Evolutionary conservation across 495 filamentous ascomycete species (phyloP).

Genomic region (Hyaloscypha finlandica): DNA sequence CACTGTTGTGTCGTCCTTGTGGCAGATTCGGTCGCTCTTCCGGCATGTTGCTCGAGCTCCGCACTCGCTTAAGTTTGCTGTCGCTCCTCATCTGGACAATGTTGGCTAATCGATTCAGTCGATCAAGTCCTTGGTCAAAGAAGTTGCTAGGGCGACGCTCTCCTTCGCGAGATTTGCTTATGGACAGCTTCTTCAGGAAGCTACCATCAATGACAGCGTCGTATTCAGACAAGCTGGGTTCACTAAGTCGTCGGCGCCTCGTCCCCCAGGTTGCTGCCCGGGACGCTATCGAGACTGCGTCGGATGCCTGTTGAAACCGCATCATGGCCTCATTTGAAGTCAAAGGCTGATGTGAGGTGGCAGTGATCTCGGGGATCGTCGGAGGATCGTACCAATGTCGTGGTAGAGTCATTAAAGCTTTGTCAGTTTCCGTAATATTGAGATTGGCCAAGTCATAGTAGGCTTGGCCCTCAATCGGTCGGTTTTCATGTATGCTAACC

Average conservation of each 20-base stretch:
- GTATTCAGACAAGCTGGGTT: conserved; percentile 58
- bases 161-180: conserved; percentile 44
- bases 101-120: conserved; percentile 45
- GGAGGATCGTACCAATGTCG: conserved; percentile 52
- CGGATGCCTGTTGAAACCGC: conserved; percentile 47
- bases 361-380: conserved; percentile 41
- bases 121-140: conserved; percentile 37
- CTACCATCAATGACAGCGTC: conserved; percentile 59
- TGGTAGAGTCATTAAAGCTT: conserved; percentile 45
- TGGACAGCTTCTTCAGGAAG: conserved; percentile 63
- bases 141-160: conserved; percentile 42
- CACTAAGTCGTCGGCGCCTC: conserved; percentile 59
- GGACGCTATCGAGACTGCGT: conserved; percentile 57
- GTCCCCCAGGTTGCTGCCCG: conserved; percentile 75
- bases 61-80: conserved; percentile 48
- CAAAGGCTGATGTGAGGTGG: conserved; percentile 39
- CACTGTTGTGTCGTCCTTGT: conserved; percentile 41
- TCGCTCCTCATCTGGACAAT: conserved; percentile 57
- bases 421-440: conserved; percentile 44
- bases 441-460: conserved; percentile 43
- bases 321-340: conserved; percentile 56
- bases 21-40: conserved; percentile 35
- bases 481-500: conserved; percentile 39
- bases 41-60: conserved; percentile 31
- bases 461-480: conserved; percentile 44